Evolutionary conservation across 1,284 basidiomycete species (phyloP).

Genomic region (Testicularia cyperi): DNA sequence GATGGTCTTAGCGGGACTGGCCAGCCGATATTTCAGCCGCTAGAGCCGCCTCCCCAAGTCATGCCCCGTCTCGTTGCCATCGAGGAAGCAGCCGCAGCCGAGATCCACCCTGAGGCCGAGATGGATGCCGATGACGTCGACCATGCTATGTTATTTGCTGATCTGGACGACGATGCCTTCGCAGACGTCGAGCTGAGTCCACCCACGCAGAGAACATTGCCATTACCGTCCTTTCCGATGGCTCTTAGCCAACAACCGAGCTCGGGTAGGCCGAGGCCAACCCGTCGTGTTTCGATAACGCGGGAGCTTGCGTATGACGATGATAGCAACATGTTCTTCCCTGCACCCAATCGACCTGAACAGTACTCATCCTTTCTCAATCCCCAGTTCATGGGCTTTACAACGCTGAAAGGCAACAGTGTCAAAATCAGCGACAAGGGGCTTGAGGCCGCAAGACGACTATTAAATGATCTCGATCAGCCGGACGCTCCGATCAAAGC

Average conservation of each 20-base stretch:
- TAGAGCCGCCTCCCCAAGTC: too few relatives aligned
- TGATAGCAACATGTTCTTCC: not conserved
- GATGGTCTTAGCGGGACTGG: too few relatives aligned
- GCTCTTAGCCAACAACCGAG: too few relatives aligned
- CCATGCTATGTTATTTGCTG: constrained; percentile 27
- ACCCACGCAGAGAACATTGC: constrained; percentile 3
- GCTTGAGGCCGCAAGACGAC: constrained; percentile 13
- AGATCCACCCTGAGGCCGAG: constrained; percentile 1
- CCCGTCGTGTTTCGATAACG: not conserved
- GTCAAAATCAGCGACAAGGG: constrained; percentile 25
- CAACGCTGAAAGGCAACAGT: constrained; percentile 12
- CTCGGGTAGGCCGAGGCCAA: too few relatives aligned
- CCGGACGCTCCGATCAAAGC: constrained; percentile 4
- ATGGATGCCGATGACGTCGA: too few relatives aligned
- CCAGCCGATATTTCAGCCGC: too few relatives aligned
- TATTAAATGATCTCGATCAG: constrained; percentile 19
- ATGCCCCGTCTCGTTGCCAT: not conserved
- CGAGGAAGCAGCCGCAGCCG: too few relatives aligned
- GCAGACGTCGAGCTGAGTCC: constrained; percentile 32
- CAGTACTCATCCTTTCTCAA: constrained; percentile 25
- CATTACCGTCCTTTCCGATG: constrained; percentile 7
- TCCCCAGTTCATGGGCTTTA: constrained; percentile 24
- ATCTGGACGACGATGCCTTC: constrained; percentile 31
- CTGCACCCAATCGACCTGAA: constrained; percentile 1
- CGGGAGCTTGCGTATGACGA: not conserved